A percentile compares a stretch with the other conserved stretches of the same genome.
Conservation (phyloP, 257 asterid genomes). For the Nyctanthes arbortristis region DNA sequence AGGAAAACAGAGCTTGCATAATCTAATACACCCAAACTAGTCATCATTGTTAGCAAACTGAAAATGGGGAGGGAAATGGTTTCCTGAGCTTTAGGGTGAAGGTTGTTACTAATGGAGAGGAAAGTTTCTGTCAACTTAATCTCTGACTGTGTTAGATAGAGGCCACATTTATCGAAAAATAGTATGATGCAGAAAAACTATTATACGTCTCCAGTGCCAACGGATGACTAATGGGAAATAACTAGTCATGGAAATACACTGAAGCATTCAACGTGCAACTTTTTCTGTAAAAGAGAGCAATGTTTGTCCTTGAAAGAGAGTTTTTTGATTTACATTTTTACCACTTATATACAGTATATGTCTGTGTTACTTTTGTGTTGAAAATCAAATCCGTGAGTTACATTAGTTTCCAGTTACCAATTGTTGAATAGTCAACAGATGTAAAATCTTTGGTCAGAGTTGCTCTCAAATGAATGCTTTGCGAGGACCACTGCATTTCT, state of each 20-base stretch:
- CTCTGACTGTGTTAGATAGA: constrained; percentile 6
- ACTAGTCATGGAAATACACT: too few species aligned
- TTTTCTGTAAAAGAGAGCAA: background rate
- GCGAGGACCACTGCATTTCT: background rate
- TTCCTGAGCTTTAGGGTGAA: background rate
- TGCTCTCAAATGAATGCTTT: constrained; percentile 10
- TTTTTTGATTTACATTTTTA: background rate
- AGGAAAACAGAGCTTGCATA: constrained; percentile 15
- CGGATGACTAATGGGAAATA: too few species aligned
- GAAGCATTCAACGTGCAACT: too few species aligned
- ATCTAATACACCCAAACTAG: background rate
- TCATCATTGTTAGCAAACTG: constrained; percentile 10
- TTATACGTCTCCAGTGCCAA: too few species aligned
- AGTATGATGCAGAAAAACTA: too few species aligned
- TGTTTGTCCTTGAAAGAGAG: background rate
- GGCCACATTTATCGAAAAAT: constrained; percentile 16
- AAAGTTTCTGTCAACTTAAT: background rate
- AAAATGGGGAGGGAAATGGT: background rate
- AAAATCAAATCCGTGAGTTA: background rate
- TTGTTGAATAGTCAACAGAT: background rate
- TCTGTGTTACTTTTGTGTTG: background rate
- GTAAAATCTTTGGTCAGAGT: background rate
- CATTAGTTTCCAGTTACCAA: background rate
- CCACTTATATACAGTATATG: background rate
- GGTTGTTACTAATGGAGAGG: background rate